Evolutionary conservation across 1,284 basidiomycete genomes (phyloP), one percentile per base, ranked within the genome.

Genomic region (Cutaneotrichosporon mucoides): DNA sequence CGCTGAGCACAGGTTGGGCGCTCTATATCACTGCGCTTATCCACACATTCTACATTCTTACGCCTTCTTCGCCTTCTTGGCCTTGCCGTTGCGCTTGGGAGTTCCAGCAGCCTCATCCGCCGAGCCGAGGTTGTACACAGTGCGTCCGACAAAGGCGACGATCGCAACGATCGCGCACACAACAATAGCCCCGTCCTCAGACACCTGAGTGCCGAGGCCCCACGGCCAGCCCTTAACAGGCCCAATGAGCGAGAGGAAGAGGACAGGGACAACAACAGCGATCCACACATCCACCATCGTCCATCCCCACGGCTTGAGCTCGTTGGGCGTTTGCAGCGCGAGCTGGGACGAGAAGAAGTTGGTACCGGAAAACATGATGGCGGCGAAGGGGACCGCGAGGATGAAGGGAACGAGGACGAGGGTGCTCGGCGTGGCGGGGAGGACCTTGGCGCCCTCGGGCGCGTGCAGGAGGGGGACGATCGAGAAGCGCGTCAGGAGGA

Each of bases 391-490:
- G 7, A 75, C 73, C 44, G 73, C 71, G 24, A 73, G 58, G 57
- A 78, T 76, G 66, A 76, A 75, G 6, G 76, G 76, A 1, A 72
- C 66, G 16, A 78, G 68, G 5, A 77, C 47, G 57, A 79, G 68
- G 2, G 73, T 68, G 5, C 67, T 60, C 11, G 75, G 69, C 5
- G 75, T 77, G 1, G 67, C 53, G 2, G 68, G 70, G 7, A 77
- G 68, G 24, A 46, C 41, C 33, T 33, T 38, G 50, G 48, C 34
- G n/a, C 40, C 35, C 15, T 13, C 34, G 1, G 52, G 35, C 0
- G 61, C 53, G 52, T 63, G 56, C 0, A 74, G 61, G 47, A 76
- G 61, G 5, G 76, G 70, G 4, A 75, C 52, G 50, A 76, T 56
- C 35, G 75, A 71, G 68, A 77, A 75, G 13, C 66, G 60, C 8